Conservation (phyloP, 2,329 filamentous ascomycete genomes). For the Fusarium sp. region DNA sequence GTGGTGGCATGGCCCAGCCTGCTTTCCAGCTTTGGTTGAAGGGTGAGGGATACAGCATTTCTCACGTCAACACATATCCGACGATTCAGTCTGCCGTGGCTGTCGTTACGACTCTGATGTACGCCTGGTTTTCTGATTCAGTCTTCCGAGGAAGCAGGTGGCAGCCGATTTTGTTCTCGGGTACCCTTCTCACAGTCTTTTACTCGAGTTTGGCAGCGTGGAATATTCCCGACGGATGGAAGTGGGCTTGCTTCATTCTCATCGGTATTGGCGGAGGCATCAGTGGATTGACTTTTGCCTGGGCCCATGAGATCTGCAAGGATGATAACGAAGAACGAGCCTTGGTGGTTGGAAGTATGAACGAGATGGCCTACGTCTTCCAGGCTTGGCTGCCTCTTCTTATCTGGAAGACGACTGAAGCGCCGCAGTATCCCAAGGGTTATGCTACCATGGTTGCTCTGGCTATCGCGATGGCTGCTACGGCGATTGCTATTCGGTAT, state of each 20-base stretch:
- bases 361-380: constrained; percentile 72
- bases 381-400: constrained; percentile 73
- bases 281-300: constrained; percentile 56
- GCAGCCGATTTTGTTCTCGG: constrained; percentile 67
- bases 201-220: constrained; percentile 53
- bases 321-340: constrained; percentile 69
- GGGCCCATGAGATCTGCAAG: constrained; percentile 60
- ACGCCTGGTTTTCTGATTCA: constrained; percentile 71
- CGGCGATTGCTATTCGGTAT: constrained; percentile 57
- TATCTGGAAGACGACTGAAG: constrained; percentile 70
- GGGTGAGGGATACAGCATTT: constrained; percentile 51
- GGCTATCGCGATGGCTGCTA: constrained; percentile 57
- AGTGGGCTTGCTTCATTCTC: constrained; percentile 69
- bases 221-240: constrained; percentile 61
- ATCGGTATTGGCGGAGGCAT: constrained; percentile 60
- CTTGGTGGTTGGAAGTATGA: constrained; percentile 71
- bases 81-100: constrained; percentile 64
- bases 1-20: constrained; percentile 57
- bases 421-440: constrained; percentile 66
- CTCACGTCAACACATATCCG: constrained; percentile 60
- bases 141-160: constrained; percentile 65
- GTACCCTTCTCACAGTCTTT: constrained; percentile 52
- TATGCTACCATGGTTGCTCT: constrained; percentile 63
- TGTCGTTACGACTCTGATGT: constrained; percentile 65
- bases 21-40: constrained; percentile 62